Evolutionary conservation across 2,329 filamentous ascomycete species (phyloP).

Genomic region (Neofusicoccum umdonicola): DNA sequence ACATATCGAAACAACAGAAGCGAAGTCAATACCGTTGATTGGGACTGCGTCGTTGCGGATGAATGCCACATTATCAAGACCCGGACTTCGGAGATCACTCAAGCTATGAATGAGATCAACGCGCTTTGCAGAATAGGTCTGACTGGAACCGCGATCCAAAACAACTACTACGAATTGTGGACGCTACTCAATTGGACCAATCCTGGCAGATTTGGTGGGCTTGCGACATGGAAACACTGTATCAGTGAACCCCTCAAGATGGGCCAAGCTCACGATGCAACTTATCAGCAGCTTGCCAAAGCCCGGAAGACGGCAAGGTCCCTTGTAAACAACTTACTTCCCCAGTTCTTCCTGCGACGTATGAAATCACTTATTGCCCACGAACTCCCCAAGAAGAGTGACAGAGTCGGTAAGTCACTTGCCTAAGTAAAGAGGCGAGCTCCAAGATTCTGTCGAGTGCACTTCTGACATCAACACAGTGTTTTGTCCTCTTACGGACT

Average conservation of each 20-base stretch:
- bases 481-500: conserved; percentile 84
- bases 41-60: conserved; percentile 93
- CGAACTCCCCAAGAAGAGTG: conserved; percentile 91
- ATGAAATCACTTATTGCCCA: conserved; percentile 92
- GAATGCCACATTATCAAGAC: conserved; percentile 93
- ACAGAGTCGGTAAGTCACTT: conserved; percentile 64
- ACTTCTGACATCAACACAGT: conserved; percentile 38
- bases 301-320: conserved; percentile 80
- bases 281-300: conserved; percentile 73
- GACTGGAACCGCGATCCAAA: conserved; percentile 95
- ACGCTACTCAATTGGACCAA: conserved; percentile 95
- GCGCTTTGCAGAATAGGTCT: conserved; percentile 88
- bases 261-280: conserved; percentile 92
- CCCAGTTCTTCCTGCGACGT: conserved; percentile 83
- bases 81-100: conserved; percentile 69
- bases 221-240: conserved; percentile 72
- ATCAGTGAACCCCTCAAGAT: conserved; percentile 78
- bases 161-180: conserved; percentile 97
- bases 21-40: conserved; percentile 78
- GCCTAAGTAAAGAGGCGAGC: background rate
- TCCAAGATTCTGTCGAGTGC: background rate
- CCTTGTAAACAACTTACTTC: conserved; percentile 81
- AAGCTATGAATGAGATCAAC: conserved; percentile 87
- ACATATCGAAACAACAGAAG: conserved; percentile 78
- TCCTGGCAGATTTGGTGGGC: conserved; percentile 67